phyloP scores from a whole-genome alignment of 2,329 filamentous ascomycete genomes.

The Penicillium sp. region DNA sequence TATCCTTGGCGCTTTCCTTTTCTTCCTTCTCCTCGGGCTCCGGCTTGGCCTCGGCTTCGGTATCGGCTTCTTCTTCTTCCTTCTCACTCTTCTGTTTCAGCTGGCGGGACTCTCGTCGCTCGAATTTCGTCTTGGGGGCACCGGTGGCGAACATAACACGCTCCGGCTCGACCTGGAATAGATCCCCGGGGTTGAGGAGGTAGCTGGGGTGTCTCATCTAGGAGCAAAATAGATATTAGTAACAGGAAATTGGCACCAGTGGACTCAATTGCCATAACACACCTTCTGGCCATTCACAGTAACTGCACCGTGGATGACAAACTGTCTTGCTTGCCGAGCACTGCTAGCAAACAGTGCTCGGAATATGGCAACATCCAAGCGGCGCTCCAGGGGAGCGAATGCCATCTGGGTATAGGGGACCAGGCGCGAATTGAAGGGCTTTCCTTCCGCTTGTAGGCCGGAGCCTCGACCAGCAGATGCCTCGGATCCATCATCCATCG shows the following conservation, averaged over 20 bases:
- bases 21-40: slow-evolving; percentile 33
- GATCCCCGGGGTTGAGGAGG: slow-evolving; percentile 91
- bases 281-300: slow-evolving; percentile 97
- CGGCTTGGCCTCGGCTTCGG: slow-evolving; percentile 26
- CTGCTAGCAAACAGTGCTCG: slow-evolving; percentile 92
- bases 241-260: not conserved
- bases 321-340: slow-evolving; percentile 87
- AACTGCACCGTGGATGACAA: slow-evolving; percentile 88
- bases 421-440: slow-evolving; percentile 27
- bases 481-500: slow-evolving; percentile 76
- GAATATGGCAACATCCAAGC: slow-evolving; percentile 93
- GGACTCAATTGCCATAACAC: slow-evolving; percentile 11
- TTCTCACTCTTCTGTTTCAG: slow-evolving; percentile 23
- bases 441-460: slow-evolving; percentile 54
- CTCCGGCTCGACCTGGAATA: slow-evolving; percentile 94
- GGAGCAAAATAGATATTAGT: slow-evolving; percentile 1
- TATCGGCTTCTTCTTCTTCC: slow-evolving; percentile 29
- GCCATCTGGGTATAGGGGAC: slow-evolving; percentile 97
- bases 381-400: slow-evolving; percentile 85
- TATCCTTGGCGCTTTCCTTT: slow-evolving; percentile 45
- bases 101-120: slow-evolving; percentile 40
- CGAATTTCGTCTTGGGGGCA: slow-evolving; percentile 59
- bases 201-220: slow-evolving; percentile 93
- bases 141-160: slow-evolving; percentile 88
- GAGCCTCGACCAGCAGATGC: slow-evolving; percentile 81